Conservation (phyloP, 2,329 filamentous ascomycete species). For the Penicillium griseofulvum region DNA sequence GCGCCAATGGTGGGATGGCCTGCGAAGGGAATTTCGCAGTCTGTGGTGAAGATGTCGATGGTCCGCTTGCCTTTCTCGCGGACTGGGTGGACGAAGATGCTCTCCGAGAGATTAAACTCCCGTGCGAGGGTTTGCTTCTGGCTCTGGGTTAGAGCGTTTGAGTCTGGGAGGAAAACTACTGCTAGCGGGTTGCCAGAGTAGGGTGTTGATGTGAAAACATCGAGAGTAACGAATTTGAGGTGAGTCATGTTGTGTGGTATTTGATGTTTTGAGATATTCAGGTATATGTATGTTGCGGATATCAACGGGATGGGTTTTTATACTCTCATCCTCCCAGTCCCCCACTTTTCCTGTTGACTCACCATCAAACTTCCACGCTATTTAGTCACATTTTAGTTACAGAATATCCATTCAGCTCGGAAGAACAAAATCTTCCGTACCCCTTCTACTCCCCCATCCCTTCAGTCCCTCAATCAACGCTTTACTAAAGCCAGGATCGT, state of each 20-base stretch:
- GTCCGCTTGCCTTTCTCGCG: conserved; percentile 17
- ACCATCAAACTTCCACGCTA: too few relatives aligned
- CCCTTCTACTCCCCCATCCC: conserved; percentile 18
- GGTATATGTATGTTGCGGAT: too few relatives aligned
- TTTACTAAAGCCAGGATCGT: conserved; percentile 19
- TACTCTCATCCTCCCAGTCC: too few relatives aligned
- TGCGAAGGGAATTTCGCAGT: conserved; percentile 55
- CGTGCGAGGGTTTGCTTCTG: conserved; percentile 55
- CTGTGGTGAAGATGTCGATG: conserved; percentile 56
- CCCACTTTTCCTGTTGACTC: too few relatives aligned
- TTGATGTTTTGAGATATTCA: neutral
- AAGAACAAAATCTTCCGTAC: conserved; percentile 15
- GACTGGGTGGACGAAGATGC: conserved; percentile 51
- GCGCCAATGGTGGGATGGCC: conserved; percentile 59
- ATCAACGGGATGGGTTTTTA: too few relatives aligned
- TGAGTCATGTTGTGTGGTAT: conserved; percentile 22
- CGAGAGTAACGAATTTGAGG: conserved; percentile 37
- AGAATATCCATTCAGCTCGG: neutral
- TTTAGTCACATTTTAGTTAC: too few relatives aligned
- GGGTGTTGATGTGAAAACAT: conserved; percentile 45
- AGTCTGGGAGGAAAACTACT: conserved; percentile 49
- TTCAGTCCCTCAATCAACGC: conserved; percentile 20
- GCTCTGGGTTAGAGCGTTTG: conserved; percentile 42
- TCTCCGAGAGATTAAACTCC: conserved; percentile 60
- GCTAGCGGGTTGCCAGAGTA: conserved; percentile 55